Percentiles rank a stretch among this genome's conserved stretches.
Evolutionary conservation across 2,329 filamentous ascomycete species (phyloP).

Genomic region (Penicillium sp.): DNA sequence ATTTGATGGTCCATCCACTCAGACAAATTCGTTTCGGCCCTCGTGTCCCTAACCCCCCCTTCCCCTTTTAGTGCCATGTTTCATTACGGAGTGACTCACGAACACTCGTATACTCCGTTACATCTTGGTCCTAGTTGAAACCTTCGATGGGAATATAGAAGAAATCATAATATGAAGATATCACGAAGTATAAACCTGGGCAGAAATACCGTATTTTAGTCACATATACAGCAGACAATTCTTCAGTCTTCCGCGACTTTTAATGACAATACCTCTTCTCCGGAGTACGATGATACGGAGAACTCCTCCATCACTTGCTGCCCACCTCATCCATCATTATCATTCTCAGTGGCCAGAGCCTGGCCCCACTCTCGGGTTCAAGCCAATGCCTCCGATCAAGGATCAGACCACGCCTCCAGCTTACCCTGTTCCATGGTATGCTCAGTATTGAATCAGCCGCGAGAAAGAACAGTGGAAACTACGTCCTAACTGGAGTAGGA

Average conservation of each 20-base stretch:
- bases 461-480: no score
- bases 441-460: not conserved
- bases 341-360: not conserved
- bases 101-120: conserved; percentile 2
- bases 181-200: no score
- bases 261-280: not conserved
- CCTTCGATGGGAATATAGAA: not conserved
- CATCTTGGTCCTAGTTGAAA: not conserved
- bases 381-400: not conserved
- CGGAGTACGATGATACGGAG: not conserved
- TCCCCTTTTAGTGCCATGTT: not conserved
- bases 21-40: not conserved
- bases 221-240: not conserved
- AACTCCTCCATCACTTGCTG: not conserved
- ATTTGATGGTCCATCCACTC: not conserved
- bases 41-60: not conserved
- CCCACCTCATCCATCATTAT: not conserved
- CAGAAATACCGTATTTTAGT: no score
- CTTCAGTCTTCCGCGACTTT: not conserved
- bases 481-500: no score
- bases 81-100: conserved; percentile 6
- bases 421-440: not conserved
- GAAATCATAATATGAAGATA: not conserved
- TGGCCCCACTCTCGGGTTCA: conserved; percentile 5
- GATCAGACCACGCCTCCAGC: conserved; percentile 5